Percentiles rank a stretch among this genome's conserved stretches.
Evolutionary conservation across 768 basidiomycete species (phyloP).

Genomic region (Cystofilobasidium macerans): DNA sequence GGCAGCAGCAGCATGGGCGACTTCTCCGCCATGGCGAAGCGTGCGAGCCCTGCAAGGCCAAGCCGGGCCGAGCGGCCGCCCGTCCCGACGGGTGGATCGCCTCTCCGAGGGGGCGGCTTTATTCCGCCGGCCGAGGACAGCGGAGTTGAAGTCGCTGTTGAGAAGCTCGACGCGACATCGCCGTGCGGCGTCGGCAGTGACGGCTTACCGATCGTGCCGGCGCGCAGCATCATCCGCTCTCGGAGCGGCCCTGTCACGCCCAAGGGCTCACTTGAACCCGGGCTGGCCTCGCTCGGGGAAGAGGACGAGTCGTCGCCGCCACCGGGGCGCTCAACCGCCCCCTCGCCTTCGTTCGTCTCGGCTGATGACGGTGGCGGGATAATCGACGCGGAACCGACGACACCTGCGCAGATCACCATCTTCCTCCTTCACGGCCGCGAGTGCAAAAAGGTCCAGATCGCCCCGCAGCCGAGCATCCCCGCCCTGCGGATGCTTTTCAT

Average conservation of each 20-base stretch:
- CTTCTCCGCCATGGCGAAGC: neutral
- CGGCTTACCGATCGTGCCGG: neutral
- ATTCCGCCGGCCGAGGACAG: constrained; percentile 12
- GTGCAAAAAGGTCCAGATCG: constrained; percentile 73
- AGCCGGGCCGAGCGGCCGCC: constrained; percentile 9
- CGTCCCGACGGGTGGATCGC: constrained; percentile 9
- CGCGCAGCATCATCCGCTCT: too few species aligned
- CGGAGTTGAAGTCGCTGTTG: neutral
- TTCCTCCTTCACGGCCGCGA: constrained; percentile 84
- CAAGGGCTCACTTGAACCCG: neutral
- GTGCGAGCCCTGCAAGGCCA: constrained; percentile 14
- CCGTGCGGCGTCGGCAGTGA: too few species aligned
- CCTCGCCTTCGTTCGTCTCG: constrained; percentile 30
- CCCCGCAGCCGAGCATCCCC: constrained; percentile 55
- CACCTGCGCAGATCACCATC: constrained; percentile 45
- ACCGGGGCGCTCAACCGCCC: constrained; percentile 18
- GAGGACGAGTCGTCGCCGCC: constrained; percentile 48
- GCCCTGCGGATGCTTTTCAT: constrained; percentile 78
- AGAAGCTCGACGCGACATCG: neutral
- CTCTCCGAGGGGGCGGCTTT: constrained; percentile 12
- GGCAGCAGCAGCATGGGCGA: neutral
- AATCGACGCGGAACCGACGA: neutral
- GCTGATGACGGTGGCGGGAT: neutral
- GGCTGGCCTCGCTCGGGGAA: constrained; percentile 55
- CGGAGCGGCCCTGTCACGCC: neutral